Evolutionary conservation across 2,329 filamentous ascomycete genomes (phyloP).

Genomic region (Thielaviopsis populi): DNA sequence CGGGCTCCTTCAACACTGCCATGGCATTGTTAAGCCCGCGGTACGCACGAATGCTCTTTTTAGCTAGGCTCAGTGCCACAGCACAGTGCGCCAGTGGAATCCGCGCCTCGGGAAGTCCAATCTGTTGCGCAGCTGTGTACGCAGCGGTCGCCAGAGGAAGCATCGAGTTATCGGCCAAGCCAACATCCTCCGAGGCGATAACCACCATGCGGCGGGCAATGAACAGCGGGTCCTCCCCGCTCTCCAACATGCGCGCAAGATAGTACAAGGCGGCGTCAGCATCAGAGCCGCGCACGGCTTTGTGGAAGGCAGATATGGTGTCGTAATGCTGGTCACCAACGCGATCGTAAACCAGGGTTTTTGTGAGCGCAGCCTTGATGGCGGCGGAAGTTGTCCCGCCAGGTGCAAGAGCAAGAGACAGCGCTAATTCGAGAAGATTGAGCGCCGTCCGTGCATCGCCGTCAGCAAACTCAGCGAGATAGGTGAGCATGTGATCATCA

Average conservation of each 20-base stretch:
- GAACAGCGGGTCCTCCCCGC: conserved; percentile 84
- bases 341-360: conserved; percentile 87
- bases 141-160: conserved; percentile 72
- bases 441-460: conserved; percentile 87
- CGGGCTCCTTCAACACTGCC: conserved; percentile 65
- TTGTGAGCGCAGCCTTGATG: conserved; percentile 72
- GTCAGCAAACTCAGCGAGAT: conserved; percentile 75
- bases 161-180: conserved; percentile 72
- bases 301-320: conserved; percentile 93
- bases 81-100: conserved; percentile 83
- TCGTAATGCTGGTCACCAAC: conserved; percentile 96
- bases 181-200: conserved; percentile 87
- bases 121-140: conserved; percentile 77
- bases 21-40: conserved; percentile 67
- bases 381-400: conserved; percentile 54
- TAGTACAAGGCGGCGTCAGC: conserved; percentile 87
- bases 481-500: conserved; percentile 60
- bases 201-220: conserved; percentile 87
- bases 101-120: conserved; percentile 87
- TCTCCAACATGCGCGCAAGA: conserved; percentile 86
- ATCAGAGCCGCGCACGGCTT: conserved; percentile 77
- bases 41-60: conserved; percentile 80
- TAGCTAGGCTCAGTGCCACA: conserved; percentile 63
- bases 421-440: conserved; percentile 78
- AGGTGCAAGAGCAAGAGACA: conserved; percentile 51